Conservation (phyloP, 352 stramenopile species). For the Globisporangium apiculatum region DNA sequence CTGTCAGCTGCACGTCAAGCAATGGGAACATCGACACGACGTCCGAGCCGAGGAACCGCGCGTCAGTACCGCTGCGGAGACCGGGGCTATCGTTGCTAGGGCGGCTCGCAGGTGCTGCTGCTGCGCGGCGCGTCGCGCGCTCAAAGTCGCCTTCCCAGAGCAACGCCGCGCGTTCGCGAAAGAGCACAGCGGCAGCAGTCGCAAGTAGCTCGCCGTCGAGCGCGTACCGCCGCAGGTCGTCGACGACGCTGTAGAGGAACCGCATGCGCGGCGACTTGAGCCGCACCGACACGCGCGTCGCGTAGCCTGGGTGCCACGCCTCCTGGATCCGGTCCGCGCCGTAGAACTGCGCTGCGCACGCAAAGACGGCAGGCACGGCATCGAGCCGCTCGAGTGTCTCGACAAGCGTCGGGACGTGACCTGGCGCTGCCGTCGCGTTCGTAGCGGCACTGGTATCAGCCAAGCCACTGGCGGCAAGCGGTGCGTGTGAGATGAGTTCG, state of each 20-base stretch:
- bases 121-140: conserved; percentile 15
- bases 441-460: not conserved
- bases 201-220: conserved; percentile 57
- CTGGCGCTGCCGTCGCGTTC: not conserved
- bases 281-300: conserved; percentile 61
- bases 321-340: conserved; percentile 73
- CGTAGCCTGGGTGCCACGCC: conserved; percentile 75
- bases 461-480: conserved; percentile 1
- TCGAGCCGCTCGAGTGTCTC: conserved; percentile 53
- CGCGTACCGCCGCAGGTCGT: conserved; percentile 71
- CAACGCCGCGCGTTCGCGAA: conserved; percentile 52
- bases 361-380: conserved; percentile 60
- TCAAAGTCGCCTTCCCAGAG: conserved; percentile 75
- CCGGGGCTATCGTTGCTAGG: conserved; percentile 2
- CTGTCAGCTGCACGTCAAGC: conserved; percentile 56
- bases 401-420: conserved; percentile 49
- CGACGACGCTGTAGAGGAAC: conserved; percentile 77
- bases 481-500: conserved; percentile 57
- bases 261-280: conserved; percentile 74
- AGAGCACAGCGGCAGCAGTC: conserved; percentile 53
- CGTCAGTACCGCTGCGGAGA: conserved; percentile 1
- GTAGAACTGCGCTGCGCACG: conserved; percentile 68
- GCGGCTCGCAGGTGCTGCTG: conserved; percentile 1
- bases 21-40: conserved; percentile 81
- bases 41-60: conserved; percentile 45